Conservation (phyloP, 331 rosid species). For the Arachis monticola region DNA sequence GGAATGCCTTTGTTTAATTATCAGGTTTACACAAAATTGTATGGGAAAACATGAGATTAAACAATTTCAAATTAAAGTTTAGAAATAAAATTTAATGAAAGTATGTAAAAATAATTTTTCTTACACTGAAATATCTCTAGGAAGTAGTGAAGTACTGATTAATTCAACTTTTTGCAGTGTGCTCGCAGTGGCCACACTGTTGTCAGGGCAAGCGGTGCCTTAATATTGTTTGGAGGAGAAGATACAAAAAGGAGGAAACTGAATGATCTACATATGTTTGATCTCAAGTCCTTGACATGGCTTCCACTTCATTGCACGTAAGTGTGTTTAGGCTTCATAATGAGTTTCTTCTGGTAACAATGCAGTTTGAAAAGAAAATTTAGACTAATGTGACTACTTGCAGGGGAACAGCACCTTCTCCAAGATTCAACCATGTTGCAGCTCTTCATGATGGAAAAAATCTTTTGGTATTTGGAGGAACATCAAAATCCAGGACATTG, state of each 20-base stretch:
- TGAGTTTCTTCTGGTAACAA: neutral
- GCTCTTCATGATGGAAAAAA: slow-evolving; percentile 85
- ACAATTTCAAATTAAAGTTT: neutral
- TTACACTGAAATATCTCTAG: slow-evolving; percentile 7
- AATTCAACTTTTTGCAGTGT: slow-evolving; percentile 56
- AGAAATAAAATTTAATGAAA: neutral
- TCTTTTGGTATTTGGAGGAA: slow-evolving; percentile 83
- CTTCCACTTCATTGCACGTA: slow-evolving; percentile 94
- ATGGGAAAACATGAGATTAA: slow-evolving; percentile 8
- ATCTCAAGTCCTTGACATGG: slow-evolving; percentile 93
- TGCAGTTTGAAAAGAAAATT: slow-evolving; percentile 1
- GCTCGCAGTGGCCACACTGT: slow-evolving; percentile 93
- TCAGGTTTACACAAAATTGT: slow-evolving; percentile 9
- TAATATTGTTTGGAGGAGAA: slow-evolving; percentile 93
- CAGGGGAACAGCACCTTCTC: slow-evolving; percentile 93
- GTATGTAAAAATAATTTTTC: slow-evolving; percentile 18
- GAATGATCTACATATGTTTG: slow-evolving; percentile 97
- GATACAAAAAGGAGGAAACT: slow-evolving; percentile 85
- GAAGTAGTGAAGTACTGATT: slow-evolving; percentile 12
- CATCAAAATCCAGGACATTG: slow-evolving; percentile 80
- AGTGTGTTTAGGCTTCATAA: slow-evolving; percentile 37
- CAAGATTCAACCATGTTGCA: slow-evolving; percentile 84
- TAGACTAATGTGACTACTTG: slow-evolving; percentile 32
- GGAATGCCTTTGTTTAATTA: slow-evolving; percentile 22
- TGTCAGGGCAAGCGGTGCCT: slow-evolving; percentile 76